Evolutionary conservation across 2,329 filamentous ascomycete genomes (phyloP).

Genomic region (Fusarium verrucosum): DNA sequence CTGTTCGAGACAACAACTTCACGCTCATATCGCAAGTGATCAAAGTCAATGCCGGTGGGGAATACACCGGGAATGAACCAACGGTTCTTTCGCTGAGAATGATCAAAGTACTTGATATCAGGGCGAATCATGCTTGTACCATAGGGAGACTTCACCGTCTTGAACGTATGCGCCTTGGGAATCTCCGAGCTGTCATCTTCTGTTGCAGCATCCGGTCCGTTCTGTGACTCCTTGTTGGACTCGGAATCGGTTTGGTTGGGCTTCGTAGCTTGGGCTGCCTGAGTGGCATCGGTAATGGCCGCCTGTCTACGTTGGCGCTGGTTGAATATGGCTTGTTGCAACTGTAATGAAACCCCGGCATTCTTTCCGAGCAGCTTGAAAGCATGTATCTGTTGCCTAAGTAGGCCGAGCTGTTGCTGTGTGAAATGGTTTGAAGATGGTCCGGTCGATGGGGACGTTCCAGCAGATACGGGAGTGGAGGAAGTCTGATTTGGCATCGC

Average conservation of each 20-base stretch:
- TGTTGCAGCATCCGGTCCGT: slow-evolving; percentile 48
- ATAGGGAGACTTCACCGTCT: slow-evolving; percentile 80
- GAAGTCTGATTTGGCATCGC: slow-evolving; percentile 50
- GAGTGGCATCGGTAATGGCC: slow-evolving; percentile 58
- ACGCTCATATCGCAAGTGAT: slow-evolving; percentile 84
- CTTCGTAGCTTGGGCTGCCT: slow-evolving; percentile 48
- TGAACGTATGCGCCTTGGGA: slow-evolving; percentile 66
- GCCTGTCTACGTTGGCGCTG: slow-evolving; percentile 73
- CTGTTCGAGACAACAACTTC: slow-evolving; percentile 91
- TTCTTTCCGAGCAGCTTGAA: slow-evolving; percentile 94
- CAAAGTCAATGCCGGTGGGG: slow-evolving; percentile 87
- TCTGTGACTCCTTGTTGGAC: slow-evolving; percentile 49
- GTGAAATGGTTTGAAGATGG: slow-evolving; percentile 70
- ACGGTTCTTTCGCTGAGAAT: slow-evolving; percentile 78
- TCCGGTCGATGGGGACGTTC: slow-evolving; percentile 44
- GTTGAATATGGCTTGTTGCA: slow-evolving; percentile 85
- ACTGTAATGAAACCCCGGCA: slow-evolving; percentile 76
- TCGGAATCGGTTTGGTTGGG: slow-evolving; percentile 47
- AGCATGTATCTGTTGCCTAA: slow-evolving; percentile 87
- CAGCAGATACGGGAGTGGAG: slow-evolving; percentile 47
- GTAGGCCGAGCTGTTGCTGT: slow-evolving; percentile 78
- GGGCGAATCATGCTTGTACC: slow-evolving; percentile 61
- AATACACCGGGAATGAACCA: slow-evolving; percentile 87
- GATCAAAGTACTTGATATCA: slow-evolving; percentile 80
- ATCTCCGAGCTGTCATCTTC: slow-evolving; percentile 47